phyloP scores from a whole-genome alignment of 352 stramenopile genomes.

The Pseudoperonospora humuli region DNA sequence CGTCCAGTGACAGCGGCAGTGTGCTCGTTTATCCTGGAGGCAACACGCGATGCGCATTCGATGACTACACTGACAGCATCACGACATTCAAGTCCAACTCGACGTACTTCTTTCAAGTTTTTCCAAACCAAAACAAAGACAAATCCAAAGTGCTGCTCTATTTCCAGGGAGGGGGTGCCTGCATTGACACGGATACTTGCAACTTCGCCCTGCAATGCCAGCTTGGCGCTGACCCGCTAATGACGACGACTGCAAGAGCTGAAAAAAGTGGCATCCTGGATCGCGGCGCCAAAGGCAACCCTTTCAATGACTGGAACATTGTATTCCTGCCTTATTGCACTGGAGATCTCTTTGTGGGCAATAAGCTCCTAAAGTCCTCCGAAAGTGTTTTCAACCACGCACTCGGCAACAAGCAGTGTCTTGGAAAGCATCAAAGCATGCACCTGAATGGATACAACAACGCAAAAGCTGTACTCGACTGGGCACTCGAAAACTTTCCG shows the following conservation, averaged over 20 bases:
- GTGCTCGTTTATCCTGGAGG: slow-evolving; percentile 35
- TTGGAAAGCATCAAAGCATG: slow-evolving; percentile 27
- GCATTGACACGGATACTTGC: slow-evolving; percentile 44
- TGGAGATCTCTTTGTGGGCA: slow-evolving; percentile 49
- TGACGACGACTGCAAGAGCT: slow-evolving; percentile 26
- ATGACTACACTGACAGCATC: slow-evolving; percentile 22
- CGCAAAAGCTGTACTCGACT: slow-evolving; percentile 41
- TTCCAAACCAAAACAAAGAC: slow-evolving; percentile 30
- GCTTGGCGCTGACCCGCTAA: slow-evolving; percentile 21
- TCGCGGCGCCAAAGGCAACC: slow-evolving; percentile 28
- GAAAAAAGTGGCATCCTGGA: slow-evolving; percentile 41
- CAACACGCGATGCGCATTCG: slow-evolving; percentile 39
- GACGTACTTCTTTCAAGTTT: slow-evolving; percentile 51
- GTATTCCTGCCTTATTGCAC: slow-evolving; percentile 65
- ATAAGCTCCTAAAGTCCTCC: slow-evolving; percentile 7
- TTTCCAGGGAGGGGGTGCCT: slow-evolving; percentile 48
- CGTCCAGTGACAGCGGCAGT: slow-evolving; percentile 19
- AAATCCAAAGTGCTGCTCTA: slow-evolving; percentile 51
- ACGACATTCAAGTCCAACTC: slow-evolving; percentile 27
- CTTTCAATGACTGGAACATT: slow-evolving; percentile 63
- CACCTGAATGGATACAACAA: slow-evolving; percentile 54
- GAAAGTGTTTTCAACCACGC: slow-evolving; percentile 23
- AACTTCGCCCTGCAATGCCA: slow-evolving; percentile 47
- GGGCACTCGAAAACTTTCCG: slow-evolving; percentile 47
- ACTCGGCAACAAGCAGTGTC: slow-evolving; percentile 29